Percentiles rank a stretch among this genome's conserved stretches.
Evolutionary conservation across 2,329 filamentous ascomycete species (phyloP).

Genomic region (Colletotrichum paranaense): DNA sequence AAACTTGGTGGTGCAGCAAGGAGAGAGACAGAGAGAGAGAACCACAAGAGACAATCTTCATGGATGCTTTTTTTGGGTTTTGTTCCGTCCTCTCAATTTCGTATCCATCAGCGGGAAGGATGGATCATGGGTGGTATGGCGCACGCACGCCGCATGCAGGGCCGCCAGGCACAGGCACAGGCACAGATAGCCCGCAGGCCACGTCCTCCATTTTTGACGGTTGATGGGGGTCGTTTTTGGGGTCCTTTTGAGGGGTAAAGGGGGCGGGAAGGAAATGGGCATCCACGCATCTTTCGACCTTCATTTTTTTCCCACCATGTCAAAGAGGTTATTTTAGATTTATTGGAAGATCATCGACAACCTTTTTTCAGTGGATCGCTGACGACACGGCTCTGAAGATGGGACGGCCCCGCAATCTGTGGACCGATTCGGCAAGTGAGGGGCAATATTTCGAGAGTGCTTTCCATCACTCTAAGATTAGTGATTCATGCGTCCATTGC

Average conservation of each 20-base stretch:
- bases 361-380: slow-evolving; percentile 28
- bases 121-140: slow-evolving; percentile 5
- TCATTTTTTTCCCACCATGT: slow-evolving; percentile 7
- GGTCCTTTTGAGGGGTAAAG: background rate
- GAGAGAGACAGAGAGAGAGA: background rate
- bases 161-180: background rate
- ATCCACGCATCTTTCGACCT: slow-evolving; percentile 17
- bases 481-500: slow-evolving; percentile 25
- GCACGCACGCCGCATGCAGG: background rate
- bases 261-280: slow-evolving; percentile 14
- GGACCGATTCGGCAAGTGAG: slow-evolving; percentile 25
- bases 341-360: slow-evolving; percentile 34
- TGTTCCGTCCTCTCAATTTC: background rate
- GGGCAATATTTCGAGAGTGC: slow-evolving; percentile 23
- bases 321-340: slow-evolving; percentile 33
- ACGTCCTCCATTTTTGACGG: slow-evolving; percentile 7
- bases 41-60: background rate
- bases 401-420: background rate
- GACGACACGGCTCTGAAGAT: slow-evolving; percentile 19
- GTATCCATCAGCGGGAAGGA: slow-evolving; percentile 14
- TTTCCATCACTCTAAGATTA: slow-evolving; percentile 24
- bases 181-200: background rate
- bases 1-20: background rate
- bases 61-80: background rate
- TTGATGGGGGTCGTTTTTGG: background rate